phyloP scores from a whole-genome alignment of 805 yeast species.

The Yarrowia keelungensis region DNA sequence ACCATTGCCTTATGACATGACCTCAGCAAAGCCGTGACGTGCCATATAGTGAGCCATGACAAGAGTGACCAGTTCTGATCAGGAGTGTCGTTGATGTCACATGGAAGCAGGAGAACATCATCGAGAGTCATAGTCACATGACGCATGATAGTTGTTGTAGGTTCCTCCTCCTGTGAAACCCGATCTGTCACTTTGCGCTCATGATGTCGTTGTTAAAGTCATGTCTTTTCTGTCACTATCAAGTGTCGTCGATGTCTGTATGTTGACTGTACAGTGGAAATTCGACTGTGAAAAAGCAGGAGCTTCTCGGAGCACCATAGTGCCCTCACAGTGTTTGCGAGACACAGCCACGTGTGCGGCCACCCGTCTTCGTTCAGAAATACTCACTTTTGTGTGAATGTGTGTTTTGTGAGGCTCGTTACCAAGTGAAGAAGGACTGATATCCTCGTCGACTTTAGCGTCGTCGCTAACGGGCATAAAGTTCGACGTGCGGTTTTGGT shows the following conservation, averaged over 20 bases:
- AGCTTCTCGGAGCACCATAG: not conserved
- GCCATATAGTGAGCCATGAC: too few species aligned
- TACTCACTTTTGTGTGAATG: constrained; percentile 34
- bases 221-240: too few species aligned
- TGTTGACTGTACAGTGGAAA: not conserved
- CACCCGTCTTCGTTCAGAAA: not conserved
- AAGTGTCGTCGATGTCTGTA: constrained; percentile 10
- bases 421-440: constrained; percentile 27
- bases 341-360: not conserved
- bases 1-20: too few species aligned
- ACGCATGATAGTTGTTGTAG: too few species aligned
- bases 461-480: constrained; percentile 35
- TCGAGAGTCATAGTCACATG: too few species aligned
- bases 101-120: too few species aligned
- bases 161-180: too few species aligned
- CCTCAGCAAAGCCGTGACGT: too few species aligned
- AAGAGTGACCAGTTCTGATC: too few species aligned
- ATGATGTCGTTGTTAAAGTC: too few species aligned
- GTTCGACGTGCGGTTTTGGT: constrained; percentile 31
- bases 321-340: not conserved
- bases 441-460: constrained; percentile 38
- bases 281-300: constrained; percentile 7
- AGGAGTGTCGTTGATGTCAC: too few species aligned
- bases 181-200: too few species aligned
- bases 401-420: constrained; percentile 27